Conservation (phyloP, 768 basidiomycete species). For the Auriscalpium microsporum region DNA sequence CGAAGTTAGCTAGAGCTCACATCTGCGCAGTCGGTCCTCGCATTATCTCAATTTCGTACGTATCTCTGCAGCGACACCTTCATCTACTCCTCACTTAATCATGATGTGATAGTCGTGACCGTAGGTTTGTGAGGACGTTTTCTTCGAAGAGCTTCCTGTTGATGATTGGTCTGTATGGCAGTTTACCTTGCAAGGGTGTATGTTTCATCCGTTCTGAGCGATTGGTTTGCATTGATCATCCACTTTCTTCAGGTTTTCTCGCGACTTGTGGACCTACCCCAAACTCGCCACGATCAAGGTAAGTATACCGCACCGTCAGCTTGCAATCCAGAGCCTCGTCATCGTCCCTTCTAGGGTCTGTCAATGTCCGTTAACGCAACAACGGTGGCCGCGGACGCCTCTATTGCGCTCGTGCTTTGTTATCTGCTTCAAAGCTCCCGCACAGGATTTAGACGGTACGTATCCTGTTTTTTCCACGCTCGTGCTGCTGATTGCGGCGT, state of each 20-base stretch:
- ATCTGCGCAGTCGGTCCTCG: slow-evolving; percentile 29
- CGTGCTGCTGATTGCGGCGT: too few species aligned
- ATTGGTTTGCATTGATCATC: too few species aligned
- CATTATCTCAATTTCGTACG: slow-evolving; percentile 46
- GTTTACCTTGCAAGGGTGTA: background rate
- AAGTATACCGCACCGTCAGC: background rate
- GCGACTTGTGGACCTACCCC: background rate
- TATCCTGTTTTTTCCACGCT: too few species aligned
- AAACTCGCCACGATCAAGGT: background rate
- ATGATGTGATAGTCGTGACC: too few species aligned
- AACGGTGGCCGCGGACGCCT: slow-evolving; percentile 40
- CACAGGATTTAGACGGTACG: too few species aligned
- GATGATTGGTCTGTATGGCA: slow-evolving; percentile 3
- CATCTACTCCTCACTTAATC: too few species aligned
- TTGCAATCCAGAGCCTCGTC: background rate
- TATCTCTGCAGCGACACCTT: background rate
- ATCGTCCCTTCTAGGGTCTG: slow-evolving; percentile 29
- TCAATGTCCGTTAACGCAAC: slow-evolving; percentile 50
- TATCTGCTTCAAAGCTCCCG: slow-evolving; percentile 29
- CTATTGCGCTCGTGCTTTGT: slow-evolving; percentile 42
- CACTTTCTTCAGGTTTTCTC: background rate
- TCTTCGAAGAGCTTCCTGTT: slow-evolving; percentile 24
- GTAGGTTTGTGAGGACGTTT: too few species aligned
- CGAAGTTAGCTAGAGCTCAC: background rate
- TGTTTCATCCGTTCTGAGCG: background rate